Base-by-base conservation (phyloP, 1,284 basidiomycete species). In the Xerocomus alliaceus region DNA sequence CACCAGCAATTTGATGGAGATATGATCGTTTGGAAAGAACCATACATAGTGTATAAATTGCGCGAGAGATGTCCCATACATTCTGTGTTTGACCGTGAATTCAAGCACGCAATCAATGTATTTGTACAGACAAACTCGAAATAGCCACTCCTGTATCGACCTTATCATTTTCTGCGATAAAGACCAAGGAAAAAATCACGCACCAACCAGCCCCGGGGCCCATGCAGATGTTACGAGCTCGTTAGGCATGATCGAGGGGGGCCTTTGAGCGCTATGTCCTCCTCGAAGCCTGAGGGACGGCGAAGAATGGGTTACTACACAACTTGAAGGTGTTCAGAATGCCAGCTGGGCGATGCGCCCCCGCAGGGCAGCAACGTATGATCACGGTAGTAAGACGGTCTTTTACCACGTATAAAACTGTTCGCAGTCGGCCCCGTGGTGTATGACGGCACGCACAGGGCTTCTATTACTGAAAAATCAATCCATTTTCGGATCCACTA, bases 141-240 rank as follows among this genome's bases (percentile, higher is more conserved):
- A 66, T 20, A 35, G 11, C 17, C 0, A 60, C 0, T 26, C 57
- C 65, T 66, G 45, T 9, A 39, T 8, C 2, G n/a, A 20, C 5
- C 10, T 48, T 8, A 15, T 50, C 17, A 51, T 3, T 54, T 32
- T 53, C 18, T 29, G 44, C 9, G 7, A 17, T 11, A 8, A 12
- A 15, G 42, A n/a, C n/a, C 3, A 2, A 26, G 46, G 45, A 10
- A 24, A 26, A 29, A n/a, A 10, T 20, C 9, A 37, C 44, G 20
- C 32, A 65, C 64, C 64, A 26, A 63, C 48, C 9, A 65, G 12
- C 12, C 64, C 64, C 4, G 57, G 54, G 1, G 29, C 64, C 64
- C 64, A 63, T 28, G 57, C 56, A 1, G 51, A 35, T 7, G 5
- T 20, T 20, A 65, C 56, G 18, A 53, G 34, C 24, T 51, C 5